phyloP scores from a whole-genome alignment of 805 yeast genomes.

The Komagataella pastoris region DNA sequence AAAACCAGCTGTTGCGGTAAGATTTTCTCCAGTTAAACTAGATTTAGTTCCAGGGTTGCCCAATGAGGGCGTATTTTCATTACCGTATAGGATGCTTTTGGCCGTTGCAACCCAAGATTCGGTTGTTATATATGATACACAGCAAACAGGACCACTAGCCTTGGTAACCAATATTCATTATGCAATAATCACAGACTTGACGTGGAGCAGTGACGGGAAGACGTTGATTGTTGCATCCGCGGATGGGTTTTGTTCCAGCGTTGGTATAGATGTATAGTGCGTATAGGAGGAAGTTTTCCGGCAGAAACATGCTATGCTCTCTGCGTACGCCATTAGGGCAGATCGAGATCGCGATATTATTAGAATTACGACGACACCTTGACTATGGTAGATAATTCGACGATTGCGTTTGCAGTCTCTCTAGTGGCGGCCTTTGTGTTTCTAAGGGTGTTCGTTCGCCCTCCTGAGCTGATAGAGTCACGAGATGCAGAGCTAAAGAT shows the following conservation, averaged over 20 bases:
- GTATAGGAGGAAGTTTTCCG: conserved; percentile 35
- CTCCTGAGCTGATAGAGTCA: conserved; percentile 18
- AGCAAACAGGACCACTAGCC: conserved; percentile 53
- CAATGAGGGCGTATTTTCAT: conserved; percentile 24
- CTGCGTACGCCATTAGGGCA: not conserved
- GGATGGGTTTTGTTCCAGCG: conserved; percentile 81
- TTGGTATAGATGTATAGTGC: conserved; percentile 36
- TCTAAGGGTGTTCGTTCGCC: conserved; percentile 52
- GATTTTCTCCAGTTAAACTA: conserved; percentile 63
- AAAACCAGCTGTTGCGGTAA: conserved; percentile 74
- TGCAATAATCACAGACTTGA: conserved; percentile 74
- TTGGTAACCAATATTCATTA: conserved; percentile 73
- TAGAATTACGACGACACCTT: not conserved
- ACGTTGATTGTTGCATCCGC: conserved; percentile 67
- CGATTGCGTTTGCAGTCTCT: conserved; percentile 33
- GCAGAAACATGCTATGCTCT: conserved; percentile 2
- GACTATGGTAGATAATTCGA: conserved; percentile 37
- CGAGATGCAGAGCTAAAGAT: conserved; percentile 1
- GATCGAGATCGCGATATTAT: not conserved
- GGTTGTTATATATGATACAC: conserved; percentile 73
- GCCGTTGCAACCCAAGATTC: conserved; percentile 92
- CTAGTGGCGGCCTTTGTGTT: conserved; percentile 42
- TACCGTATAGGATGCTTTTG: conserved; percentile 74
- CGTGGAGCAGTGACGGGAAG: conserved; percentile 74
- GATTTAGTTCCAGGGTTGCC: conserved; percentile 13